Base-by-base conservation (phyloP, 306 rosid species). In the Vigna mungo region DNA sequence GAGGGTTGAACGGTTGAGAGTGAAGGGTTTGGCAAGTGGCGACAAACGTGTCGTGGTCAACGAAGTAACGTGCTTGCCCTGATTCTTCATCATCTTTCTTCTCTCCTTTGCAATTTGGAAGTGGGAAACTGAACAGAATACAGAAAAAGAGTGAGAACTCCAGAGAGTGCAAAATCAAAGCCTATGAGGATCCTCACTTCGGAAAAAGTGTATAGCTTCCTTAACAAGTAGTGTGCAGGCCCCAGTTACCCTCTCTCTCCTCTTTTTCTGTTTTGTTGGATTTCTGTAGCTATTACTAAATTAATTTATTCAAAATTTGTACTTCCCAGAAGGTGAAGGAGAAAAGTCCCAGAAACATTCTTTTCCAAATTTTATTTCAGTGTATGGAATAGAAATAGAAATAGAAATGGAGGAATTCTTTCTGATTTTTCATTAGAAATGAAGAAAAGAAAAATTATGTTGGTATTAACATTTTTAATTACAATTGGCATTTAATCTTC, bases 11-110 rank as follows among this genome's bases (percentile, higher is more conserved):
- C 86, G 83, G 47, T 77, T 84, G 79, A 85, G 30, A 0, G 82
- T 82, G 80, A 91, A 89, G 78, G 93, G 92, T 80, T 81, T 86
- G 48, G 96, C 96, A 5, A 77, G 80, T 30, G 92, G 77, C 32
- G 96, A 89, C 84, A 91, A 87, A 63, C 88, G 87, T 53, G 90
- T 85, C 4, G 75, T 55, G 68, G 79, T 30, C 55, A 70, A 39
- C 37, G 81, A 74, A 9, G 82, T 6, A 27, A 39, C 63, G 17
- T 73, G 76, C 44, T 75, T 69, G 63, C 14, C 48, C 77, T 74
- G 77, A 52, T 74, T 67, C 70, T 64, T 0, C 49, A 37, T 64
- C 84, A 85, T 85, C 17, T 78, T 21, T 60, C 46, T 16, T 65
- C 30, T 49, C 49, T 39, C 30, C 41, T 65, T 71, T 52, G 67